Base-by-base conservation (phyloP, 1,284 basidiomycete species). In the Agaricales sp. region DNA sequence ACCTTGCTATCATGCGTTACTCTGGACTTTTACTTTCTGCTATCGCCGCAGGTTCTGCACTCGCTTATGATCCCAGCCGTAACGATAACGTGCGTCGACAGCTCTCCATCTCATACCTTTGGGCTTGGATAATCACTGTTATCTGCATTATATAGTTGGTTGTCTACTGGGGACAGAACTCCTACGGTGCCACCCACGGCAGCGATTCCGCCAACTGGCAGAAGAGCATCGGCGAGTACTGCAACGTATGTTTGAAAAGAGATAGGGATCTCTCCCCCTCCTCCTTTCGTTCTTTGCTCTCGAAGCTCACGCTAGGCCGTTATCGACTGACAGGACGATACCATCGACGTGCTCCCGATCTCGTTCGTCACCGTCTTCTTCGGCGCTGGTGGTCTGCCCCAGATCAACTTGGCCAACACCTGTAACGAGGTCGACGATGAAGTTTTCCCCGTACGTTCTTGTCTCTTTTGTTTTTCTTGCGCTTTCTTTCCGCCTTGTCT, bases 101-200 rank as follows among this genome's bases (percentile, higher is more conserved):
- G 6, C 24, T 35, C 21, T 23, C 22, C 45, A 38, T 11, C 45
- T 25, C 23, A 49, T 43, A 2, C 48, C 8, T 47, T 38, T 18
- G 46, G 18, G 50, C 45, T 50, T 50, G 49, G 51, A 54, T 35
- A 46, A 12, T 35, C 18, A 41, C 45, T 52, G 30, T 52, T n/a
- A n/a, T n/a, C n/a, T n/a, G n/a, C n/a, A n/a, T n/a, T n/a, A n/a
- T n/a, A n/a, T n/a, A n/a, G n/a, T n/a, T n/a, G 11, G 30, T n/a
- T 35, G 30, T 35, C 11, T 81, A 81, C 58, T 82, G 77, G 78
- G 80, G 80, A 45, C 79, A 83, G 62, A 81, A 82, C 58, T 80
- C 78, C 2, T 80, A 80, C 53, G 79, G 80, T 30, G 80, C 79
- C 1, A 67, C 66, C 3, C 66, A 78, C 54, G 45, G 60, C 21